Evolutionary conservation across 306 rosid species (phyloP).

Genomic region (Comarum palustre): DNA sequence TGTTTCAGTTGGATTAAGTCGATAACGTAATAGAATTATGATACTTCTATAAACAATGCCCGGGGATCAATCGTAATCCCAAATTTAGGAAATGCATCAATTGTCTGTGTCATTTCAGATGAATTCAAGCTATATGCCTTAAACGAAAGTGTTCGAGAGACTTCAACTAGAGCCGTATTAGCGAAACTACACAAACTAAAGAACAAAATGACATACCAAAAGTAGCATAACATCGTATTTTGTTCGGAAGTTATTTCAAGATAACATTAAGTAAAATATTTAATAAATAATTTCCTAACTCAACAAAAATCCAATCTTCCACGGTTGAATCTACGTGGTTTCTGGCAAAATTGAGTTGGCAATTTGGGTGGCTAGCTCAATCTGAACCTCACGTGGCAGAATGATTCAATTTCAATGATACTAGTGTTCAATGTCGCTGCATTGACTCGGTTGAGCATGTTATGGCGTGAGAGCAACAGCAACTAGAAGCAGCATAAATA

Average conservation of each 20-base stretch:
- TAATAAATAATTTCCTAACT: background rate
- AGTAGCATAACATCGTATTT: background rate
- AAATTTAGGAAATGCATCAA: background rate
- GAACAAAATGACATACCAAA: background rate
- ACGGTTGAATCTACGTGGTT: slow-evolving; percentile 15
- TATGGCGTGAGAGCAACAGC: background rate
- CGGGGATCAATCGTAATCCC: background rate
- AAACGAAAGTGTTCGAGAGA: background rate
- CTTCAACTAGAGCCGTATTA: background rate
- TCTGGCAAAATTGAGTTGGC: slow-evolving; percentile 29
- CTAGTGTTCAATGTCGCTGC: background rate
- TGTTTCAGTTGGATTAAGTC: background rate
- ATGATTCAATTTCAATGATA: slow-evolving; percentile 9
- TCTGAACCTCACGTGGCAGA: slow-evolving; percentile 27
- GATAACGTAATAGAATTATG: background rate
- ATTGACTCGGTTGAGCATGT: slow-evolving; percentile 18
- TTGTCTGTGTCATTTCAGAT: background rate
- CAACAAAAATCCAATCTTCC: background rate
- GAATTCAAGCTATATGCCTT: background rate
- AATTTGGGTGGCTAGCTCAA: background rate
- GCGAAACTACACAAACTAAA: background rate
- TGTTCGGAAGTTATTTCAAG: background rate
- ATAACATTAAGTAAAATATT: background rate
- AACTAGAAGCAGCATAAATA: background rate
- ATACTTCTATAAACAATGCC: no score